These are phyloP conservation scores for Pythium pyrilobum DNA, from an alignment of 352 stramenopile species.

Conservation along the genomic window DNA sequence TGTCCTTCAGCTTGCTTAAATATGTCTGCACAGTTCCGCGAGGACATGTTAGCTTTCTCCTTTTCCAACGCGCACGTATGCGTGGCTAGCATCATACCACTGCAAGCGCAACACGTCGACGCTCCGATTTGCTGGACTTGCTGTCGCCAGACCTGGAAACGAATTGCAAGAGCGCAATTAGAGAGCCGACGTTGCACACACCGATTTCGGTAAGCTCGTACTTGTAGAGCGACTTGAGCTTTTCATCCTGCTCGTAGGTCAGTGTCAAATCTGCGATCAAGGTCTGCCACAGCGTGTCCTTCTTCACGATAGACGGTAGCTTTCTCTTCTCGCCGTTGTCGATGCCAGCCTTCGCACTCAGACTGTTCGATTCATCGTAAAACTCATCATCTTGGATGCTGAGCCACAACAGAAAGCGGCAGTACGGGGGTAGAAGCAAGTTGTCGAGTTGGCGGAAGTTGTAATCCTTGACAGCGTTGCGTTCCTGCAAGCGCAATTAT, in stretches of 20 bases:
- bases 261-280: constrained; percentile 71
- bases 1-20: constrained; percentile 86
- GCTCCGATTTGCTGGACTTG: constrained; percentile 81
- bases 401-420: constrained; percentile 85
- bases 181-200: too few relatives aligned
- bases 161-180: too few relatives aligned
- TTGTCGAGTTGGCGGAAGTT: constrained; percentile 88
- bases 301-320: constrained; percentile 58
- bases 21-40: constrained; percentile 49
- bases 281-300: constrained; percentile 79
- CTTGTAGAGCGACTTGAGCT: constrained; percentile 87
- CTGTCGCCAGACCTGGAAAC: constrained; percentile 52
- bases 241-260: constrained; percentile 88
- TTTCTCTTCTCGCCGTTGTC: constrained; percentile 69
- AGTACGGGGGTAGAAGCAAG: constrained; percentile 81
- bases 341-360: constrained; percentile 31
- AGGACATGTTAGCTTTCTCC: background rate
- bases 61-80: background rate
- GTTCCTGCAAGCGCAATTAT: constrained; percentile 30
- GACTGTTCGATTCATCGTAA: constrained; percentile 63
- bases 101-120: constrained; percentile 72
- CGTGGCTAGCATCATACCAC: constrained; percentile 48
- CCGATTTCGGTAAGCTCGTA: too few relatives aligned
- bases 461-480: constrained; percentile 84
- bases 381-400: constrained; percentile 84